Percentiles rank a stretch among this genome's conserved stretches.
Conservation (phyloP, 176 grass and related monocot genomes). For the Aegilops sharonensis region DNA sequence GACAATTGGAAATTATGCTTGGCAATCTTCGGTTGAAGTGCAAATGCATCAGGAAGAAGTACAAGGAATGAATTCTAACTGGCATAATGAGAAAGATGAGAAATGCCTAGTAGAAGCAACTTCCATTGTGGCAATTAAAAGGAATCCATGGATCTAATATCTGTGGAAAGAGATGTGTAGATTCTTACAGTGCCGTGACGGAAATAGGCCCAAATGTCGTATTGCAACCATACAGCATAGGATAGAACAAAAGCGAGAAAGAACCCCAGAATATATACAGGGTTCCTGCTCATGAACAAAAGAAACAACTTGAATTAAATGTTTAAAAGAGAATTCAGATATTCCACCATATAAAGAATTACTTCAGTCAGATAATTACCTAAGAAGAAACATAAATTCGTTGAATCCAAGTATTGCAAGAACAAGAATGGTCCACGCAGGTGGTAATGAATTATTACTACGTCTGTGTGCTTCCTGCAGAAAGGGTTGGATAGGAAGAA, state of each 20-base stretch:
- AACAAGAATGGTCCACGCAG: slow-evolving; percentile 70
- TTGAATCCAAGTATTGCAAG: slow-evolving; percentile 77
- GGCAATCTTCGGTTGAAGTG: background rate
- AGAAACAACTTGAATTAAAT: background rate
- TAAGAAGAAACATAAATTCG: slow-evolving; percentile 81
- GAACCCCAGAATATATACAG: slow-evolving; percentile 62
- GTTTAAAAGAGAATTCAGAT: slow-evolving; percentile 1
- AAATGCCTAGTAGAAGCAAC: background rate
- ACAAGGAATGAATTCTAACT: background rate
- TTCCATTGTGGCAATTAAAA: background rate
- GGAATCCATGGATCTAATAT: background rate
- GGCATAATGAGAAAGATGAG: background rate
- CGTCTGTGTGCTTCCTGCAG: slow-evolving; percentile 62
- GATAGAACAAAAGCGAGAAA: slow-evolving; percentile 56
- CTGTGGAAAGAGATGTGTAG: background rate
- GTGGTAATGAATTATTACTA: slow-evolving; percentile 55
- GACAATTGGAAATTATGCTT: background rate
- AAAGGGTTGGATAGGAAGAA: background rate
- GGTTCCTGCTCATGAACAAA: slow-evolving; percentile 69
- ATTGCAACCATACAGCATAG: slow-evolving; percentile 68
- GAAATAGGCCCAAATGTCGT: slow-evolving; percentile 60
- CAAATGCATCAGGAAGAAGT: background rate
- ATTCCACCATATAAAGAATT: background rate
- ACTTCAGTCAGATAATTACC: slow-evolving; percentile 41
- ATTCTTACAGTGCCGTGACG: slow-evolving; percentile 60